These are phyloP conservation scores for Podaxis sp. DNA, from an alignment of 768 basidiomycete species.

Conservation along the genomic window DNA sequence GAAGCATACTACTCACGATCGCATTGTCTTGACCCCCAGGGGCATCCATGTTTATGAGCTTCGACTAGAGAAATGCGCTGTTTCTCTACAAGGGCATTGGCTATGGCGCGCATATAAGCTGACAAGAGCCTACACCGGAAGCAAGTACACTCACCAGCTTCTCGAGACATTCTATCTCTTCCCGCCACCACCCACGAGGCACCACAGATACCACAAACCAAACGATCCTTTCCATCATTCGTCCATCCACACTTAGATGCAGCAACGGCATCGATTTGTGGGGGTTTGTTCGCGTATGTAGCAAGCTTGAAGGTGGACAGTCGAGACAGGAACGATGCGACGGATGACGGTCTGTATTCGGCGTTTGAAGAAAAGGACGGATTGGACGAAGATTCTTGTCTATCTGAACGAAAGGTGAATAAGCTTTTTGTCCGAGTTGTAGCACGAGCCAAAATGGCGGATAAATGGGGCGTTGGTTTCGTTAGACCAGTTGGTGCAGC, in stretches of 20 bases:
- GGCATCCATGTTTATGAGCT: constrained; percentile 79
- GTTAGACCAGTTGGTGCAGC: constrained; percentile 27
- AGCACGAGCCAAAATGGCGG: constrained; percentile 69
- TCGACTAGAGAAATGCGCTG: constrained; percentile 65
- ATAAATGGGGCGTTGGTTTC: constrained; percentile 67
- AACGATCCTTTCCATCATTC: constrained; percentile 79
- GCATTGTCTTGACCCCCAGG: constrained; percentile 81
- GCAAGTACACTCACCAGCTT: constrained; percentile 62
- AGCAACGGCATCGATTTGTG: constrained; percentile 72
- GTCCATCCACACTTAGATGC: constrained; percentile 83
- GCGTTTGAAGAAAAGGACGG: constrained; percentile 38
- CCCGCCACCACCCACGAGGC: constrained; percentile 74
- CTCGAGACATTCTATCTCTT: constrained; percentile 68
- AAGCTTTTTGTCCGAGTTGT: constrained; percentile 54
- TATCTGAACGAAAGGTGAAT: constrained; percentile 44
- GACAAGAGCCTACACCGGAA: background rate
- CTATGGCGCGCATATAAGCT: constrained; percentile 32
- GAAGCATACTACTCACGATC: constrained; percentile 51
- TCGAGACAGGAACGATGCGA: constrained; percentile 68
- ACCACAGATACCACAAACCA: constrained; percentile 71
- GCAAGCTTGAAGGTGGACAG: constrained; percentile 76
- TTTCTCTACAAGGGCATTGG: constrained; percentile 70
- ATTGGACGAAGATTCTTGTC: constrained; percentile 29
- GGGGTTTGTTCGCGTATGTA: constrained; percentile 79
- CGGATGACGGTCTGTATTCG: constrained; percentile 80